Evolutionary conservation across 2,329 filamentous ascomycete genomes (phyloP), one percentile per base, ranked within the genome.

Genomic region (Xylaria sp.): DNA sequence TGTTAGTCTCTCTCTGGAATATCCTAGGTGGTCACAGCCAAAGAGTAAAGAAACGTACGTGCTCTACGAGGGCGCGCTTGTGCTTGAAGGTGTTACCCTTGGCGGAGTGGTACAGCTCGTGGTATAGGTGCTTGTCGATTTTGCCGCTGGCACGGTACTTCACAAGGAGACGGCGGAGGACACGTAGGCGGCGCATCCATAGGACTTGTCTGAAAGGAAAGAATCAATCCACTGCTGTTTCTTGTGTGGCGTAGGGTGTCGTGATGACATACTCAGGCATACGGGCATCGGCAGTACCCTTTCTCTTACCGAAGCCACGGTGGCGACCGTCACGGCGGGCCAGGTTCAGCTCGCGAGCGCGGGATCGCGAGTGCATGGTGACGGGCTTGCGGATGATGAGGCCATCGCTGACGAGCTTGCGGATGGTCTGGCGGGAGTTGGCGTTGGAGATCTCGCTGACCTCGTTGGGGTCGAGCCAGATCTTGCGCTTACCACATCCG

Each of bases 81-180:
- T 99, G 95, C 93, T 99, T 99, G 91, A 99, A 99, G 82, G 95
- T 94, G 90, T 99, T 99, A 96, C 95, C 96, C 93, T 99, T 99
- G 90, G 91, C 95, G 81, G 96, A 87, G 84, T 97, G 95, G 89
- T 99, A 99, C 74, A 99, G 92, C 87, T 98, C 93, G 89, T 99
- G 95, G 90, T 99, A 99, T 68, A 99, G 93, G 88, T 99, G 95
- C 90, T 99, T 99, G 87, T 99, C 95, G 81, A 99, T 99, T 91
- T 99, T 99, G 83, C 96, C 96, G 78, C 91, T 91, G 82, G 94
- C 94, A 84, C 95, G 95, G 89, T 99, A 99, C 89, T 98, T 98
- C 87, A 97, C 95, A 74, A 99, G 87, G 67, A 99, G 91, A 81
- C 95, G 95, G 81, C 95, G 94, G 84, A 99, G 93, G 81, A 99